Percentiles rank a stretch among this genome's conserved stretches.
Conservation (phyloP, 2,329 filamentous ascomycete genomes). For the Colletotrichum truncatum region DNA sequence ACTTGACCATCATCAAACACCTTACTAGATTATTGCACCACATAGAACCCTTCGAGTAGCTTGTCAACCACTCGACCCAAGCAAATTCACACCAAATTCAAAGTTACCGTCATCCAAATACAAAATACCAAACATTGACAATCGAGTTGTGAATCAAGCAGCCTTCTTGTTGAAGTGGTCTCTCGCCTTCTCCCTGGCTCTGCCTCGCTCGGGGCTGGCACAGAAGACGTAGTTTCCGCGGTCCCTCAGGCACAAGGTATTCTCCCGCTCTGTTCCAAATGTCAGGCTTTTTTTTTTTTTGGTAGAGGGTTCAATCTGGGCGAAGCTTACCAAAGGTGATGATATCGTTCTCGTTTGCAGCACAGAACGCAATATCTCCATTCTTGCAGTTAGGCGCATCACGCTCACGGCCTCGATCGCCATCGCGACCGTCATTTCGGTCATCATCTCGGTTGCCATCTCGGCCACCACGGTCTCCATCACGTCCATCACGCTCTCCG, state of each 20-base stretch:
- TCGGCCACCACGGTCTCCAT: neutral
- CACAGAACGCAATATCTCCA: conserved; percentile 21
- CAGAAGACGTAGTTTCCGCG: conserved; percentile 24
- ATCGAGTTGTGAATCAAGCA: too few relatives aligned
- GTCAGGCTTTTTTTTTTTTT: neutral
- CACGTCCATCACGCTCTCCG: neutral
- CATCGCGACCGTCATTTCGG: neutral
- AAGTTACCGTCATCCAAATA: too few relatives aligned
- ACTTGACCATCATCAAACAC: too few relatives aligned
- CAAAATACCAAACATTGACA: too few relatives aligned
- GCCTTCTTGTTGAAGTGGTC: conserved; percentile 17
- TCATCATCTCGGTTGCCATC: neutral
- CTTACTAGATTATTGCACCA: too few relatives aligned
- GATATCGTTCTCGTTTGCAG: conserved; percentile 5
- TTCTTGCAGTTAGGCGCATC: conserved; percentile 20
- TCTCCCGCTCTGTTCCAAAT: neutral
- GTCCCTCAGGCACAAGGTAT: conserved; percentile 5
- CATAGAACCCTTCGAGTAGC: neutral
- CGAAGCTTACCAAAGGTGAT: conserved; percentile 19
- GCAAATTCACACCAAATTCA: neutral
- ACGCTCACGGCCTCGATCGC: neutral
- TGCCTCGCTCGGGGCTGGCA: conserved; percentile 11
- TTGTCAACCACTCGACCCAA: neutral
- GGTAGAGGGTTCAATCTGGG: neutral
- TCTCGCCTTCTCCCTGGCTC: conserved; percentile 19